Evolutionary conservation across 2,329 filamentous ascomycete genomes (phyloP).

Genomic region (Aureobasidium vineae): DNA sequence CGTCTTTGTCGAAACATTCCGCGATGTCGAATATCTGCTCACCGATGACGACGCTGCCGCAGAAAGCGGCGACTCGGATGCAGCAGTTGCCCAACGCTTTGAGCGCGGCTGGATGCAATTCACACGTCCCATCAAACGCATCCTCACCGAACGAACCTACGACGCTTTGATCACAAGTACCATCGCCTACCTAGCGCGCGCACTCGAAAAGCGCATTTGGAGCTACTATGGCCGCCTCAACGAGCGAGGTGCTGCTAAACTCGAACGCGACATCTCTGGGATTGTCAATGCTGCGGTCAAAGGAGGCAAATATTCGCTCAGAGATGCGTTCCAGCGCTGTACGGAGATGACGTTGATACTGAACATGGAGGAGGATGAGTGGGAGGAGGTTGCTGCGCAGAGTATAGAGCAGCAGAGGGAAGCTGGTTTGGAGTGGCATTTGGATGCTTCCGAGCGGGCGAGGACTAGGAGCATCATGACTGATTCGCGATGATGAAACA

Average conservation of each 20-base stretch:
- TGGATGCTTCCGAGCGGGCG: constrained; percentile 70
- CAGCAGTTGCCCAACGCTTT: constrained; percentile 75
- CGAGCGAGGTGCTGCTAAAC: constrained; percentile 73
- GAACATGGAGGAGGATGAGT: constrained; percentile 95
- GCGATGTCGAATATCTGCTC: constrained; percentile 82
- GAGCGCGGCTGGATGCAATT: constrained; percentile 81
- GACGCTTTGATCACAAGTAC: constrained; percentile 72
- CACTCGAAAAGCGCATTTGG: constrained; percentile 86
- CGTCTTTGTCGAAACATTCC: constrained; percentile 83
- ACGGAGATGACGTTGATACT: constrained; percentile 80
- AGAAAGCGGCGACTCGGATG: constrained; percentile 45
- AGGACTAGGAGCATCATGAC: constrained; percentile 65
- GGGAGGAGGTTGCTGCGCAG: constrained; percentile 64
- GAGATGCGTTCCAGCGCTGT: constrained; percentile 73
- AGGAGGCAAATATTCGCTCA: constrained; percentile 70
- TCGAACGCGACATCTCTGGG: constrained; percentile 80
- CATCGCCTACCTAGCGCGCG: constrained; percentile 68
- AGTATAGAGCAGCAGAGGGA: constrained; percentile 49
- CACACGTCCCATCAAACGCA: constrained; percentile 76
- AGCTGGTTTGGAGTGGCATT: constrained; percentile 67
- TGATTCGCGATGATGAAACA: not conserved
- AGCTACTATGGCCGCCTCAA: constrained; percentile 75
- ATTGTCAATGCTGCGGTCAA: constrained; percentile 67
- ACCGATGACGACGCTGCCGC: constrained; percentile 47
- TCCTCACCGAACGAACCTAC: constrained; percentile 77